A percentile compares a stretch with the other conserved stretches of the same genome.
Conservation (phyloP, 768 basidiomycete genomes). For the Porphyrellus cyaneotinctus region DNA sequence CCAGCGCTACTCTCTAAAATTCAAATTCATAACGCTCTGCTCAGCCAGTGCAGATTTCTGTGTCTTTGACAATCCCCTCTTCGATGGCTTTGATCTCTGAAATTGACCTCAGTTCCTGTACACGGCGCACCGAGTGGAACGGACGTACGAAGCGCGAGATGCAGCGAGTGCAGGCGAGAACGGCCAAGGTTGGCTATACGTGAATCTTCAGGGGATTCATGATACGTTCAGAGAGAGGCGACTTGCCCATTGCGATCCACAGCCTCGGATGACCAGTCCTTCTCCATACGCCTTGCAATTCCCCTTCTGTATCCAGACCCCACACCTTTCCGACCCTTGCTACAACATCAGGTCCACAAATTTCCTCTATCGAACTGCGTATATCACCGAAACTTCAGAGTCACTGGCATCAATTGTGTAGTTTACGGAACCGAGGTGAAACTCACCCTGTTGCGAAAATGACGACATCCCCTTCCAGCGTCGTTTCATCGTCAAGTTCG, state of each 20-base stretch:
- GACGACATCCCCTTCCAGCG: constrained; percentile 28
- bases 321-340: constrained; percentile 50
- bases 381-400: constrained; percentile 43
- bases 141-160: constrained; percentile 29
- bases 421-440: neutral
- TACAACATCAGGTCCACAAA: constrained; percentile 47
- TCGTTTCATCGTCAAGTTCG: constrained; percentile 26
- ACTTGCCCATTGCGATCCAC: constrained; percentile 27
- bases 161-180: constrained; percentile 27
- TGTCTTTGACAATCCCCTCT: constrained; percentile 19
- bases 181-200: constrained; percentile 19
- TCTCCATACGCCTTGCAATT: constrained; percentile 43
- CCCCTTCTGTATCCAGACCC: constrained; percentile 65
- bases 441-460: constrained; percentile 35
- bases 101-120: constrained; percentile 1
- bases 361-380: constrained; percentile 34
- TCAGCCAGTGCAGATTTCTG: constrained; percentile 8
- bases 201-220: neutral
- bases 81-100: constrained; percentile 32
- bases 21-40: neutral
- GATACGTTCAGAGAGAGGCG: neutral
- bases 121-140: neutral
- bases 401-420: neutral
- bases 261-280: constrained; percentile 35
- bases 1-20: neutral